phyloP scores from a whole-genome alignment of 768 basidiomycete species.

The Galerina sulciceps region DNA sequence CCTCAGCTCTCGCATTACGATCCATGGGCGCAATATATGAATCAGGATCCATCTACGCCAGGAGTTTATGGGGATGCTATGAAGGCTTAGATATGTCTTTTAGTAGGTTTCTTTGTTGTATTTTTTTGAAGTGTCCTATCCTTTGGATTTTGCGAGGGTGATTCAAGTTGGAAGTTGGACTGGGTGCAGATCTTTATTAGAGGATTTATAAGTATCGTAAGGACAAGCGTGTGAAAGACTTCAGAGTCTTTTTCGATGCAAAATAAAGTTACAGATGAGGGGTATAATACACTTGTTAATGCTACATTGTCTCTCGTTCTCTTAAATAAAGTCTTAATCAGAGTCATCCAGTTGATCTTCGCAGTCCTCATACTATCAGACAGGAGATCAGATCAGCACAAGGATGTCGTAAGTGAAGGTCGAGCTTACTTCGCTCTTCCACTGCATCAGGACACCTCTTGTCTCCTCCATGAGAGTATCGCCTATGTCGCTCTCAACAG shows the following conservation, averaged over 20 bases:
- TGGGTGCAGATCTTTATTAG: too few relatives aligned
- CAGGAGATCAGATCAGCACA: not conserved
- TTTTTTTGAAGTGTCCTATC: too few relatives aligned
- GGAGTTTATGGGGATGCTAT: too few relatives aligned
- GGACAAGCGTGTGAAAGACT: too few relatives aligned
- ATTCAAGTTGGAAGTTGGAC: too few relatives aligned
- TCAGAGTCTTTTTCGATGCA: not conserved
- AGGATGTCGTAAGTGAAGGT: not conserved
- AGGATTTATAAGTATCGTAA: too few relatives aligned
- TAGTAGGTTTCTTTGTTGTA: too few relatives aligned
- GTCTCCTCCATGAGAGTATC: constrained; percentile 42
- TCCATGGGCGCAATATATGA: too few relatives aligned
- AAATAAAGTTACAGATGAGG: not conserved
- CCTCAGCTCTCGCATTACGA: too few relatives aligned
- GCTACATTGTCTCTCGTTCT: not conserved
- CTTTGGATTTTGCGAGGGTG: too few relatives aligned
- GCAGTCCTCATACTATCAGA: constrained; percentile 28
- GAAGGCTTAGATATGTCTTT: too few relatives aligned
- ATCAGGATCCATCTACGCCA: too few relatives aligned
- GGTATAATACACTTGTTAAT: not conserved
- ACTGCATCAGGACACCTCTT: constrained; percentile 40
- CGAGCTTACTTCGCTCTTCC: constrained; percentile 42
- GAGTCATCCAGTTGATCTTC: constrained; percentile 30
- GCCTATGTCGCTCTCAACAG: constrained; percentile 43
- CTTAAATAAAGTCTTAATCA: constrained; percentile 11